A percentile compares a stretch with the other conserved stretches of the same genome.
These are phyloP conservation scores for Phytophthora litchii DNA, from an alignment of 352 stramenopile species.

Conservation along the genomic window DNA sequence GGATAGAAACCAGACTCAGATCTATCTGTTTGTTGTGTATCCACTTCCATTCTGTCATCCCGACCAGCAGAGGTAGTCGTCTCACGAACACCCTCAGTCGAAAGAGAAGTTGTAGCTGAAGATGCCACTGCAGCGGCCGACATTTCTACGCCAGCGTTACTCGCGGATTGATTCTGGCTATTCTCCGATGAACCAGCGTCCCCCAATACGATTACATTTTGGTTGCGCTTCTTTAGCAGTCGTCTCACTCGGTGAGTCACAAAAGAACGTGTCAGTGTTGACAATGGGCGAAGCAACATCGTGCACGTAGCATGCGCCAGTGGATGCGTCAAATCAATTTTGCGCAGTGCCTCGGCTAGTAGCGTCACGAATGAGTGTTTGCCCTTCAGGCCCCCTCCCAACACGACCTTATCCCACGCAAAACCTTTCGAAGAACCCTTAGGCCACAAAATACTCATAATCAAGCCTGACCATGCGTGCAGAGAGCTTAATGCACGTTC, in stretches of 20 bases:
- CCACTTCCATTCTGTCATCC: conserved; percentile 27
- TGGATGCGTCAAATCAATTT: conserved; percentile 79
- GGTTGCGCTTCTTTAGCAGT: conserved; percentile 65
- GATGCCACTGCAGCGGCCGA: neutral
- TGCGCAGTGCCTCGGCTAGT: conserved; percentile 76
- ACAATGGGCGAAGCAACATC: conserved; percentile 83
- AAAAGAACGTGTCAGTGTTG: conserved; percentile 81
- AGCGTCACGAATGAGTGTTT: conserved; percentile 83
- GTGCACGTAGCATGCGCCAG: conserved; percentile 75
- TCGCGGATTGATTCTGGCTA: neutral
- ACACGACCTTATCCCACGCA: conserved; percentile 81
- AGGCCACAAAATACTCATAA: conserved; percentile 90
- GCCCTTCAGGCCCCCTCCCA: conserved; percentile 64
- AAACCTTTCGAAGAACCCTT: conserved; percentile 78
- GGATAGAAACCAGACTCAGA: conserved; percentile 26
- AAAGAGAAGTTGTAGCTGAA: conserved; percentile 1
- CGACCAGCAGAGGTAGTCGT: conserved; percentile 1
- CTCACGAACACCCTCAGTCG: conserved; percentile 5
- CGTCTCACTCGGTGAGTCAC: conserved; percentile 75
- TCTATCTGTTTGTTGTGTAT: conserved; percentile 11
- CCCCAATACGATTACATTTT: conserved; percentile 5
- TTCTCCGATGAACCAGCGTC: conserved; percentile 1
- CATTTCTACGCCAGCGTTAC: neutral
- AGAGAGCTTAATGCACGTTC: conserved; percentile 76
- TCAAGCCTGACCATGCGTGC: conserved; percentile 83